Evolutionary conservation across 257 asterid species (phyloP).

Genomic region (Capsicum baccatum): DNA sequence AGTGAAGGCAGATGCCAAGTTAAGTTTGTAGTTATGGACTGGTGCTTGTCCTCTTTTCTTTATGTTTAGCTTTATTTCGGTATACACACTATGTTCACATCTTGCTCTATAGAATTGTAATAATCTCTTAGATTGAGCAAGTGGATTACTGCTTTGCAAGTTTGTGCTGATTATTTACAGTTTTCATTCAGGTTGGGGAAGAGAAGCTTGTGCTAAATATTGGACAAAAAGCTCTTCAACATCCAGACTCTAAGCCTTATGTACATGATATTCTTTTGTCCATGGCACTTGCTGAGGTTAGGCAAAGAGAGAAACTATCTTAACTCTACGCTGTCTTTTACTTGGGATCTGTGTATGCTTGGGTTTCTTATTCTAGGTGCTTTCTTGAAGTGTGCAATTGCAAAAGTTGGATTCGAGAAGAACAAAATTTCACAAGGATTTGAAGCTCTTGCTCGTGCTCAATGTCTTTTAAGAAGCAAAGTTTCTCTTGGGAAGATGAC

Average conservation of each 20-base stretch:
- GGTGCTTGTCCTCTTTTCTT: background rate
- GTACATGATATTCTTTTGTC: conserved; percentile 87
- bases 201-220: conserved; percentile 90
- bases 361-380: conserved; percentile 72
- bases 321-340: conserved; percentile 40
- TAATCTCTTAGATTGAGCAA: background rate
- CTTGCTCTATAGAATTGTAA: background rate
- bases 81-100: background rate
- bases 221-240: conserved; percentile 83
- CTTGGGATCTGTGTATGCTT: conserved; percentile 64
- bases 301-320: conserved; percentile 50
- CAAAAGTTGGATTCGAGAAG: conserved; percentile 87
- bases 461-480: conserved; percentile 85
- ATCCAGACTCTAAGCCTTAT: conserved; percentile 76
- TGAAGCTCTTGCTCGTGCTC: conserved; percentile 99
- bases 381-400: conserved; percentile 98
- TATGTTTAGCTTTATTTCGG: background rate
- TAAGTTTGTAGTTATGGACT: background rate
- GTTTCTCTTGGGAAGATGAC: conserved; percentile 86
- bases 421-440: conserved; percentile 91
- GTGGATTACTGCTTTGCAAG: conserved; percentile 20
- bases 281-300: conserved; percentile 99
- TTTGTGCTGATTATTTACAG: background rate
- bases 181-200: conserved; percentile 79
- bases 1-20: background rate